Conservation (phyloP, 2,329 filamentous ascomycete species). For the Passalora sequoiae region DNA sequence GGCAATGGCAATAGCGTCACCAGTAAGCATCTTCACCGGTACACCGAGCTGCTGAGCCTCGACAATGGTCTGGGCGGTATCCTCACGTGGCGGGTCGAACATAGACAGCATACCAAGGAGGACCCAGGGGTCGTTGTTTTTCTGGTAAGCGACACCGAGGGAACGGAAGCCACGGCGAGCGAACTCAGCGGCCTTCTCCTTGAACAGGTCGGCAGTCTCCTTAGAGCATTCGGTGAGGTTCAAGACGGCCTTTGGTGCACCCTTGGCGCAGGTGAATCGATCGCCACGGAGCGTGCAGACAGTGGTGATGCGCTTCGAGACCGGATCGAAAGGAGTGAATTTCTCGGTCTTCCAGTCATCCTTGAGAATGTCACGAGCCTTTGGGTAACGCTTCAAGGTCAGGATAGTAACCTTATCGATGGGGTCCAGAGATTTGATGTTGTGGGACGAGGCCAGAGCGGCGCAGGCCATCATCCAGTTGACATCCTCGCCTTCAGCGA, state of each 20-base stretch:
- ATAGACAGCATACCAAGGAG: constrained; percentile 72
- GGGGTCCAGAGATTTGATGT: constrained; percentile 71
- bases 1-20: constrained; percentile 72
- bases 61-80: constrained; percentile 72
- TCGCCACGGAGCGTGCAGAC: constrained; percentile 65
- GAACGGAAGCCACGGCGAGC: constrained; percentile 75
- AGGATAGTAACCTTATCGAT: constrained; percentile 76
- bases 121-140: constrained; percentile 68
- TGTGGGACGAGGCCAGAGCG: constrained; percentile 71
- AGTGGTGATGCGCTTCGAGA: constrained; percentile 73
- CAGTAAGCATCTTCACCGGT: constrained; percentile 75
- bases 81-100: constrained; percentile 74
- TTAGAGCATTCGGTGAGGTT: constrained; percentile 63
- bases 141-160: constrained; percentile 72
- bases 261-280: constrained; percentile 68
- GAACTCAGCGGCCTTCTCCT: constrained; percentile 68
- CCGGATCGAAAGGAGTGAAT: constrained; percentile 72
- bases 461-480: constrained; percentile 83
- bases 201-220: constrained; percentile 62
- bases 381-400: constrained; percentile 70
- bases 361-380: constrained; percentile 68
- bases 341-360: constrained; percentile 72
- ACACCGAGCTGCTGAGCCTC: constrained; percentile 72
- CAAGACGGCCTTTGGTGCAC: constrained; percentile 70
- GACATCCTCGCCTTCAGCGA: constrained; percentile 69